These are phyloP conservation scores for Hibiscus mutabilis DNA, from an alignment of 345 rosid species.

Conservation along the genomic window DNA sequence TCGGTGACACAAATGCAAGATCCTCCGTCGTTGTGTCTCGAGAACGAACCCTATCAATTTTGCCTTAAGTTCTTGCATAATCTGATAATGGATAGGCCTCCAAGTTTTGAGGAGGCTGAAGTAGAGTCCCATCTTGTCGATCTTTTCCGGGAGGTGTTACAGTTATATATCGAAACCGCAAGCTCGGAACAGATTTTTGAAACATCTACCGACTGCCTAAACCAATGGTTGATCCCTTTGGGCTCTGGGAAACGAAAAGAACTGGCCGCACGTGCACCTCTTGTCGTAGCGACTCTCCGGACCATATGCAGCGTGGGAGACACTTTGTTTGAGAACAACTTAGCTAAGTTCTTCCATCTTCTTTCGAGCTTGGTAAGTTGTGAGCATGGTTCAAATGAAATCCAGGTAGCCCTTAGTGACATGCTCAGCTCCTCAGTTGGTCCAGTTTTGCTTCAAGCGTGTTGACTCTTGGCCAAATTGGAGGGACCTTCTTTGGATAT, in stretches of 20 bases:
- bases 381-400: constrained; percentile 89
- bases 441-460: constrained; percentile 62
- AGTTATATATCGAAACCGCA: constrained; percentile 54
- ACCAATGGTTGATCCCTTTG: constrained; percentile 64
- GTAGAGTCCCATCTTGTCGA: constrained; percentile 63
- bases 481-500: constrained; percentile 7
- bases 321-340: constrained; percentile 56
- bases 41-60: constrained; percentile 88
- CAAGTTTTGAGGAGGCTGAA: constrained; percentile 39
- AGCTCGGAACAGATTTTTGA: constrained; percentile 31
- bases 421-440: constrained; percentile 80
- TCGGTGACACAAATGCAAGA: constrained; percentile 93
- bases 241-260: constrained; percentile 89
- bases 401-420: constrained; percentile 82
- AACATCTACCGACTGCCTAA: constrained; percentile 28
- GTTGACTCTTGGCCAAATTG: constrained; percentile 20
- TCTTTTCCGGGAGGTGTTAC: constrained; percentile 65
- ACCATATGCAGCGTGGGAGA: constrained; percentile 77
- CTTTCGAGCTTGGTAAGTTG: constrained; percentile 78
- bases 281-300: constrained; percentile 53
- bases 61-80: constrained; percentile 87
- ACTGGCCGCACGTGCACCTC: constrained; percentile 65
- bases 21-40: constrained; percentile 88
- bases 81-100: constrained; percentile 50
- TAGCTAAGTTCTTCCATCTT: constrained; percentile 62